Conservation (phyloP, 192 early-diverging fungal species). For the Pilobolus umbonatus region DNA sequence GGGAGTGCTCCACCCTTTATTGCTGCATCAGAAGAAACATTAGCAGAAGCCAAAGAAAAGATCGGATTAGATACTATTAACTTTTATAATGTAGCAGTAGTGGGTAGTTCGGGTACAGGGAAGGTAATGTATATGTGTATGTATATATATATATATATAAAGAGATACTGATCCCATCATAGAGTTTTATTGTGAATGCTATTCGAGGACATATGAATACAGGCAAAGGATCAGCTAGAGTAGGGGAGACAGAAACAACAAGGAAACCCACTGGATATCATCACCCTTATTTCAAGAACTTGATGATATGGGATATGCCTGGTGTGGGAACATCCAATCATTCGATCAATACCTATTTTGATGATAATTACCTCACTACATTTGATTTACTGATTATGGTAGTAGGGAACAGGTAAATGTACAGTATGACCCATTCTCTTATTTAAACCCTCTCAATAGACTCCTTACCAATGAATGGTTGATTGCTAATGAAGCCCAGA, state of each 20-base stretch:
- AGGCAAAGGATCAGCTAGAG: conserved; percentile 19
- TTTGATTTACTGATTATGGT: conserved; percentile 37
- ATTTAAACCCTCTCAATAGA: too few species aligned
- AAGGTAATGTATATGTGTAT: conserved; percentile 25
- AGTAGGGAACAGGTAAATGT: conserved; percentile 32
- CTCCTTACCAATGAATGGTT: too few species aligned
- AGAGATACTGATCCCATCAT: background rate
- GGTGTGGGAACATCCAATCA: conserved; percentile 29
- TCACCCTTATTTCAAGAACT: conserved; percentile 31
- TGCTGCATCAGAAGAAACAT: conserved; percentile 10
- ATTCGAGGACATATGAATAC: conserved; percentile 28
- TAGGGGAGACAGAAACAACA: conserved; percentile 34
- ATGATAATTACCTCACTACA: conserved; percentile 34
- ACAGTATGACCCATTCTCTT: too few species aligned
- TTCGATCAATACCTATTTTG: conserved; percentile 34
- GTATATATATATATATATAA: background rate
- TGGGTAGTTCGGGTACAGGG: conserved; percentile 30
- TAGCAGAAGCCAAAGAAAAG: conserved; percentile 17
- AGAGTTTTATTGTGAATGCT: conserved; percentile 37
- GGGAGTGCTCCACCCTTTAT: too few species aligned
- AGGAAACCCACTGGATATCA: conserved; percentile 20
- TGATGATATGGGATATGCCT: conserved; percentile 39
- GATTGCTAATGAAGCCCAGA: conserved; percentile 23
- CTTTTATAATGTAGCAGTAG: conserved; percentile 35
- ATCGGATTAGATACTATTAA: conserved; percentile 27